Conservation (phyloP, 345 rosid genomes). For the Combretum micranthum region DNA sequence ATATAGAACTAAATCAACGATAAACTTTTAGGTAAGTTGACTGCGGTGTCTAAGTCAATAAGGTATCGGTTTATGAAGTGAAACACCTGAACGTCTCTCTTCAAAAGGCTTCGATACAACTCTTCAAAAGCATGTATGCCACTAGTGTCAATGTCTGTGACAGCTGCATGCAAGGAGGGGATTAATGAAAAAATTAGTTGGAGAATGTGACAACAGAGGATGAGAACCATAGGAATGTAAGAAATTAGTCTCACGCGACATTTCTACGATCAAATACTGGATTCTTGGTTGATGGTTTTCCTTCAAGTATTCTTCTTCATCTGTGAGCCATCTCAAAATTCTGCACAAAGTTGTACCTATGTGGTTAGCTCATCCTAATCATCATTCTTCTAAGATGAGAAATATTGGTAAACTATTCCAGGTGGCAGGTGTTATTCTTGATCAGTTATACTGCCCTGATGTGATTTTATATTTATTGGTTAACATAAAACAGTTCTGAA, state of each 20-base stretch:
- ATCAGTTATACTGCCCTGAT: too few species aligned
- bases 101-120: conserved; percentile 45
- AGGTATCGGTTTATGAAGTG: too few species aligned
- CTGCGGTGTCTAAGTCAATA: too few species aligned
- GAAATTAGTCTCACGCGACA: conserved; percentile 55
- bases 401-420: too few species aligned
- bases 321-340: conserved; percentile 67
- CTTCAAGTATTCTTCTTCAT: conserved; percentile 49
- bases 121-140: conserved; percentile 81
- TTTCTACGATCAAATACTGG: conserved; percentile 57
- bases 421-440: too few species aligned
- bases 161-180: conserved; percentile 40
- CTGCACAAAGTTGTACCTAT: conserved; percentile 23
- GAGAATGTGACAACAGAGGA: not conserved
- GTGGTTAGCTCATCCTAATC: not conserved
- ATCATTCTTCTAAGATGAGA: not conserved
- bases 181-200: not conserved
- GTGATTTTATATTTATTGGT: too few species aligned
- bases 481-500: too few species aligned
- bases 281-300: conserved; percentile 30
- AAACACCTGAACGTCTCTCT: conserved; percentile 52
- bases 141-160: conserved; percentile 81
- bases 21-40: too few species aligned
- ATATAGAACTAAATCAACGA: too few species aligned
- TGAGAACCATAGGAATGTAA: not conserved